Evolutionary conservation across 2,329 filamentous ascomycete genomes (phyloP).

Genomic region (Colletotrichum sojae): DNA sequence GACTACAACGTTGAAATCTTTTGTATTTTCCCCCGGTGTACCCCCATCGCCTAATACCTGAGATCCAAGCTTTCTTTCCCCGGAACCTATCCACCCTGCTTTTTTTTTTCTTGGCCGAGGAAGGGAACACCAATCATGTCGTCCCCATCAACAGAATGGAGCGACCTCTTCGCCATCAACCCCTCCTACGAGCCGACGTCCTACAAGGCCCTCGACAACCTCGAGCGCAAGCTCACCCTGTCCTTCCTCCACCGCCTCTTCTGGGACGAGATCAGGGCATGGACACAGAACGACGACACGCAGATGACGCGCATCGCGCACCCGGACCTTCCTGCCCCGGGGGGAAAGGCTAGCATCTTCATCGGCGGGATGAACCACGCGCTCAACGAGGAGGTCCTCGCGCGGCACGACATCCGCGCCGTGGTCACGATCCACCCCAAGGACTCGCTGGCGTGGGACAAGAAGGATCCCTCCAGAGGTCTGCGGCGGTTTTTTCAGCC

Average conservation of each 20-base stretch:
- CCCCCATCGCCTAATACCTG: too few relatives aligned
- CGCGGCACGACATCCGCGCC: not conserved
- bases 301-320: slow-evolving; percentile 20
- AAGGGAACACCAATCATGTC: slow-evolving; percentile 11
- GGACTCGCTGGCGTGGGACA: slow-evolving; percentile 25
- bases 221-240: slow-evolving; percentile 12
- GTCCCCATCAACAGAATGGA: slow-evolving; percentile 20
- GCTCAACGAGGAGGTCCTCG: slow-evolving; percentile 19
- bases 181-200: slow-evolving; percentile 12
- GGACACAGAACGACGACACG: slow-evolving; percentile 24
- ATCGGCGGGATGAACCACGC: slow-evolving; percentile 32
- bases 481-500: slow-evolving; percentile 5
- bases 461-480: not conserved
- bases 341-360: not conserved
- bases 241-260: slow-evolving; percentile 11
- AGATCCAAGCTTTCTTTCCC: not conserved
- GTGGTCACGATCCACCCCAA: slow-evolving; percentile 26
- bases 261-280: slow-evolving; percentile 27
- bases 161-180: slow-evolving; percentile 25
- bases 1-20: not conserved
- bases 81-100: not conserved
- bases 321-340: slow-evolving; percentile 10
- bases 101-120: not conserved
- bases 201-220: slow-evolving; percentile 25
- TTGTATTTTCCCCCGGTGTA: not conserved